A percentile compares a stretch with the other conserved stretches of the same genome.
These are phyloP conservation scores for Saturnispora mendoncae DNA, from an alignment of 805 yeast species.

Conservation along the genomic window DNA sequence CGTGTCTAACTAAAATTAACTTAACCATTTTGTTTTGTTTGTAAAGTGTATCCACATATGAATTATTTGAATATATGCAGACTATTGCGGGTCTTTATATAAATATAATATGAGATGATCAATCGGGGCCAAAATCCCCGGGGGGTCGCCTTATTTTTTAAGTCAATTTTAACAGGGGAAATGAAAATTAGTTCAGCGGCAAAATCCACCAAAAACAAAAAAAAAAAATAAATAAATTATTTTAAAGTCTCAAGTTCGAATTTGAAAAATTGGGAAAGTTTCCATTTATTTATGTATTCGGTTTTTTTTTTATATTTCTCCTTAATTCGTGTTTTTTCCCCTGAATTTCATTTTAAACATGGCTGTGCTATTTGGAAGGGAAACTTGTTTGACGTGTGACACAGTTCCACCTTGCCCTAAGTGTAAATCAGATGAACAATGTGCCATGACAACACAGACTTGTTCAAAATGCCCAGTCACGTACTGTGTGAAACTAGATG, in stretches of 20 bases:
- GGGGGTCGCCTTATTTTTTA: background rate
- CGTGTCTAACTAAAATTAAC: conserved; percentile 94
- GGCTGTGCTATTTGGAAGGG: background rate
- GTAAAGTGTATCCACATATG: background rate
- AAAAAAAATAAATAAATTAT: too few relatives aligned
- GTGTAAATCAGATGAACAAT: conserved; percentile 45
- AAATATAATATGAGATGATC: too few relatives aligned
- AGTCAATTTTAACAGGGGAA: background rate
- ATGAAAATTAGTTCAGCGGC: background rate
- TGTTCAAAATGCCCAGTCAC: conserved; percentile 50
- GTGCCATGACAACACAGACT: conserved; percentile 47
- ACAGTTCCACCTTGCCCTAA: conserved; percentile 41
- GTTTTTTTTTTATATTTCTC: too few relatives aligned
- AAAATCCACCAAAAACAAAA: too few relatives aligned
- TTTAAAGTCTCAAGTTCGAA: background rate
- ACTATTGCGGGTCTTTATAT: background rate
- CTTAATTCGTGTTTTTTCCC: too few relatives aligned
- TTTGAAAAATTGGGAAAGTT: too few relatives aligned
- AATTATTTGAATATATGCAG: background rate
- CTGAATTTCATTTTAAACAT: background rate
- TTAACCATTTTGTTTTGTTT: conserved; percentile 32
- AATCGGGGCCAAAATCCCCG: conserved; percentile 1
- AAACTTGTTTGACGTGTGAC: conserved; percentile 27
- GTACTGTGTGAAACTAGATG: conserved; percentile 34
- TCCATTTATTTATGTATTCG: too few relatives aligned